These are phyloP conservation scores for Thelephora ganbajun DNA, from an alignment of 768 basidiomycete species.

Conservation along the genomic window DNA sequence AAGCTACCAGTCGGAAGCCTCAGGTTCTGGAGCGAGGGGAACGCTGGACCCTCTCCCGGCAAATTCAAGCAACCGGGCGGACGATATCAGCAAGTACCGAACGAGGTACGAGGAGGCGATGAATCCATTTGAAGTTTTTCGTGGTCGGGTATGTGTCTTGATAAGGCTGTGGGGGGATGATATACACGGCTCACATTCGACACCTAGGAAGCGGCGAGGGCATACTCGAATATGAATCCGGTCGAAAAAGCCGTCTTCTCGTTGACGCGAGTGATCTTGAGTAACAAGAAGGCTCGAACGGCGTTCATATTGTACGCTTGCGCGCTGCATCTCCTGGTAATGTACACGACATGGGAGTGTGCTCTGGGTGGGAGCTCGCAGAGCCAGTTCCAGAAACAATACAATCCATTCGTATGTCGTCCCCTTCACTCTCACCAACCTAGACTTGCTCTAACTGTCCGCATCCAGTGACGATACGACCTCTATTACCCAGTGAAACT, in stretches of 20 bases:
- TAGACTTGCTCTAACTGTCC: too few species aligned
- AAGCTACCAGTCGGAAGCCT: slow-evolving; percentile 73
- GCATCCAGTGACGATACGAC: too few species aligned
- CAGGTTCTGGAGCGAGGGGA: slow-evolving; percentile 5
- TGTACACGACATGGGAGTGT: slow-evolving; percentile 70
- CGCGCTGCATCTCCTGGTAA: slow-evolving; percentile 64
- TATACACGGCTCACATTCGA: background rate
- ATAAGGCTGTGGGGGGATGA: background rate
- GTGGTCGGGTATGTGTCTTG: slow-evolving; percentile 62
- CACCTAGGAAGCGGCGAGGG: slow-evolving; percentile 82
- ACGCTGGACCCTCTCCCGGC: slow-evolving; percentile 58
- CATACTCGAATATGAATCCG: slow-evolving; percentile 83
- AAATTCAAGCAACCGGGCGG: slow-evolving; percentile 26
- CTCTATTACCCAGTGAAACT: too few species aligned
- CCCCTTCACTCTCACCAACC: too few species aligned
- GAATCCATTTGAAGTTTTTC: slow-evolving; percentile 97
- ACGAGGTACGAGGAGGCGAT: slow-evolving; percentile 91
- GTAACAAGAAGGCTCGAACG: slow-evolving; percentile 80
- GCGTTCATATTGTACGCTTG: slow-evolving; percentile 83
- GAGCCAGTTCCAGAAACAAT: slow-evolving; percentile 36
- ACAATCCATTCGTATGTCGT: slow-evolving; percentile 11
- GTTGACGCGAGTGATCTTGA: slow-evolving; percentile 75
- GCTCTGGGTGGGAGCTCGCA: slow-evolving; percentile 35
- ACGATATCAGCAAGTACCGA: slow-evolving; percentile 81
- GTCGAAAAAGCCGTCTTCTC: slow-evolving; percentile 79